These are phyloP conservation scores for Alternaria panax DNA, from an alignment of 2,329 filamentous ascomycete genomes.

Conservation along the genomic window DNA sequence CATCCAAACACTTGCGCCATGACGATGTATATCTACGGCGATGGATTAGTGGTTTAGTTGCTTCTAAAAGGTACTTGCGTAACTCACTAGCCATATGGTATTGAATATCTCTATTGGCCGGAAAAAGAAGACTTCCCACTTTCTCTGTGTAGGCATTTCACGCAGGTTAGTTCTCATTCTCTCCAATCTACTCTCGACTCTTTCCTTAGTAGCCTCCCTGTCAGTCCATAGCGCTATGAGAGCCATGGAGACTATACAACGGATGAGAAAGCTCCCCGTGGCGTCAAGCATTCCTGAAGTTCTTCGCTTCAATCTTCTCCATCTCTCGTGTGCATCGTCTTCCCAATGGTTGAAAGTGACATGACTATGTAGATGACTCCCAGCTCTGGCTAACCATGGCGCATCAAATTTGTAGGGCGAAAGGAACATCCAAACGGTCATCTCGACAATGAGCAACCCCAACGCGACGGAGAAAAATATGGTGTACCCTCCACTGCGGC, in stretches of 20 bases:
- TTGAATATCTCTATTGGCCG: conserved; percentile 48
- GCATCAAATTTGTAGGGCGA: conserved; percentile 28
- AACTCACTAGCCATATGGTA: conserved; percentile 45
- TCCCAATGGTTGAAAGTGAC: conserved; percentile 18
- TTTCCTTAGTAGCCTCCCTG: conserved; percentile 5
- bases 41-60: background rate
- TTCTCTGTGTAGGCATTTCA: conserved; percentile 26
- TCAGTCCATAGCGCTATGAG: conserved; percentile 15
- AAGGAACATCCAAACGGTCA: conserved; percentile 46
- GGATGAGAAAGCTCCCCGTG: conserved; percentile 14
- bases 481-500: conserved; percentile 53
- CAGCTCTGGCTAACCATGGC: conserved; percentile 18
- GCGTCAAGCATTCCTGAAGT: conserved; percentile 10
- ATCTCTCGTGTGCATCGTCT: conserved; percentile 9
- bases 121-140: conserved; percentile 38
- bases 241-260: conserved; percentile 5
- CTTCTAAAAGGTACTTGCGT: background rate
- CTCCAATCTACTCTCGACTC: conserved; percentile 11
- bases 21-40: conserved; percentile 24
- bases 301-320: conserved; percentile 18
- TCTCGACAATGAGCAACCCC: conserved; percentile 49
- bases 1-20: conserved; percentile 53
- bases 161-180: conserved; percentile 5
- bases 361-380: conserved; percentile 25
- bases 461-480: conserved; percentile 49